Percentiles rank a stretch among this genome's conserved stretches.
phyloP scores from a whole-genome alignment of 148 eudicot species.

The Tetragonia tetragonoides region DNA sequence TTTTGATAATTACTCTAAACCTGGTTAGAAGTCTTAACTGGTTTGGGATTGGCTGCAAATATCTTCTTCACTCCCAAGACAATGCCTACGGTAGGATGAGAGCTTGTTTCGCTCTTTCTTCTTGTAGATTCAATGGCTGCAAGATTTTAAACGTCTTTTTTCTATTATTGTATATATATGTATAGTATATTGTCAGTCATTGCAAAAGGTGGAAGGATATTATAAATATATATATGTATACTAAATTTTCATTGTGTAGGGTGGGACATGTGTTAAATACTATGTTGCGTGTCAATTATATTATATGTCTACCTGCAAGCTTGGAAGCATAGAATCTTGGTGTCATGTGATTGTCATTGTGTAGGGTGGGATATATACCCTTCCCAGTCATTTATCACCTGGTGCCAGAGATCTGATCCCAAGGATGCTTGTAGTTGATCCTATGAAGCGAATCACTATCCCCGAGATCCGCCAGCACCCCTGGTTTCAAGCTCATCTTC shows the following conservation, averaged over 20 bases:
- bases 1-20: too few species aligned
- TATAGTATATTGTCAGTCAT: not conserved
- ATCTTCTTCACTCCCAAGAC: too few species aligned
- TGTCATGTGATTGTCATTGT: conserved; percentile 12
- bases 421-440: conserved; percentile 95
- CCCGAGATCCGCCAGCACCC: conserved; percentile 83
- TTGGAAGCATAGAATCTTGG: not conserved
- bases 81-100: too few species aligned
- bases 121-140: too few species aligned
- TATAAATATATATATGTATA: too few species aligned
- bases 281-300: not conserved
- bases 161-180: too few species aligned
- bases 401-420: conserved; percentile 94
- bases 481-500: conserved; percentile 95
- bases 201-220: not conserved
- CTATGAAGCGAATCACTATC: conserved; percentile 89
- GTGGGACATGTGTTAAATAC: not conserved
- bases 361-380: conserved; percentile 96
- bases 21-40: too few species aligned
- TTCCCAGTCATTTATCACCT: conserved; percentile 89
- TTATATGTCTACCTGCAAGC: not conserved
- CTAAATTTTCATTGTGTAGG: not conserved
- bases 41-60: too few species aligned
- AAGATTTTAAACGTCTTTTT: too few species aligned
- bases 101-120: too few species aligned